Base-by-base conservation (phyloP, 768 basidiomycete species). In the Glaciozyma martinii region DNA sequence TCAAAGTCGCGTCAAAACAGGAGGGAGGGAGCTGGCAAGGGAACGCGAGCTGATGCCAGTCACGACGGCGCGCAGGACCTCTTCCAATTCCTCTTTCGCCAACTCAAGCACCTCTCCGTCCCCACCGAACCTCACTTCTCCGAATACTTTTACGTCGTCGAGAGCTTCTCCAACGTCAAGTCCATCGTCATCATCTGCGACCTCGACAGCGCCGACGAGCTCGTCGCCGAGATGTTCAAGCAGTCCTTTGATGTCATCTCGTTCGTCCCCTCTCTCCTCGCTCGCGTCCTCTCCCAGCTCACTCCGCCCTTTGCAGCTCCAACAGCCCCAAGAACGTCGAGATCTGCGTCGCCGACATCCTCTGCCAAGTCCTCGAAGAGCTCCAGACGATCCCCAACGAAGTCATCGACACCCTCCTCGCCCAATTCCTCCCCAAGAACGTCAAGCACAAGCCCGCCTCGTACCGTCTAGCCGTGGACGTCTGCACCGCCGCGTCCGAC, bases 81-180 rank as follows among this genome's bases (percentile, higher is more conserved):
- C 75, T 99, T 99, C 77, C 85, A 91, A 72, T 98, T 99, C 81
- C 90, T 98, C 82, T 85, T 91, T 75, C 80, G 84, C 43, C 94
- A 95, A 76, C 85, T 99, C 62, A 63, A 66, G 50, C 25, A 61
- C 32, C 66, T 72, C 47, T 62, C 68, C 32, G 44, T 40, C 23
- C 62, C 69, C 3, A 86, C 86, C 1, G 84, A 91, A 73, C 86
- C 86, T 68, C 83, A 85, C 46, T 78, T 85, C 0, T 89, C 93
- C 62, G 81, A 97, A 76, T 98, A 95, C 77, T 94, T 86, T 72
- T 90, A 92, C 74, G 82, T 97, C n/a, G 82, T 98, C 33, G 91
- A 98, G 72, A 90, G 86, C 30, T 80, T 99, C 30, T 89, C 91
- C 3, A 88, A 88, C 42, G 92, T 97, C 74, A 97, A 97, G 82